Conservation (phyloP, 108 stramenopile genomes). For the Cyclotella cryptica region DNA sequence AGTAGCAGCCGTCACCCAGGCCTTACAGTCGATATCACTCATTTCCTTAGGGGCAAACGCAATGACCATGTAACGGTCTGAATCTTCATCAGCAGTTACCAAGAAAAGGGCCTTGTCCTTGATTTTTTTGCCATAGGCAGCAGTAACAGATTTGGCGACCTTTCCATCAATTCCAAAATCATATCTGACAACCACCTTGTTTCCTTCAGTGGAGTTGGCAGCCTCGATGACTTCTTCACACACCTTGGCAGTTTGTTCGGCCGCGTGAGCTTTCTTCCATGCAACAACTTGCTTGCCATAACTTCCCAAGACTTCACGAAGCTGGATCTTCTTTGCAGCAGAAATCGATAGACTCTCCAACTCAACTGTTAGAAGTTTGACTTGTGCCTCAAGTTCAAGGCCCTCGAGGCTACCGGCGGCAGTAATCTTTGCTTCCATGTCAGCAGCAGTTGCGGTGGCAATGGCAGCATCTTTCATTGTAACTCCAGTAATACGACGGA, state of each 20-base stretch:
- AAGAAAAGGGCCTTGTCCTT: conserved; percentile 88
- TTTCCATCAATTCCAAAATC: conserved; percentile 96
- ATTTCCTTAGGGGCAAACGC: conserved; percentile 83
- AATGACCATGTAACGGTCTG: conserved; percentile 76
- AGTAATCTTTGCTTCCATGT: conserved; percentile 70
- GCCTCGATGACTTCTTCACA: conserved; percentile 68
- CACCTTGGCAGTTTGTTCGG: conserved; percentile 78
- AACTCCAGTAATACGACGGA: conserved; percentile 94
- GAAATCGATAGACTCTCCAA: conserved; percentile 76
- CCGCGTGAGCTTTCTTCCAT: conserved; percentile 83
- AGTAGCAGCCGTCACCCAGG: conserved; percentile 77
- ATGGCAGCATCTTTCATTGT: conserved; percentile 87
- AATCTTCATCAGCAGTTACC: conserved; percentile 76
- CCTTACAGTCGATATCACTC: conserved; percentile 80
- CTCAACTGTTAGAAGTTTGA: conserved; percentile 79
- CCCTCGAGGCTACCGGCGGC: conserved; percentile 74
- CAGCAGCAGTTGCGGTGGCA: conserved; percentile 57
- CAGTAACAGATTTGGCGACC: conserved; percentile 81
- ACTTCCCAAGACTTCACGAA: conserved; percentile 66
- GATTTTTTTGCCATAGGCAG: conserved; percentile 84
- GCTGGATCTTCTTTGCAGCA: conserved; percentile 75
- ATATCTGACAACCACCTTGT: conserved; percentile 85
- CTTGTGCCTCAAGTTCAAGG: conserved; percentile 70
- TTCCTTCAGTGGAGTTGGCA: conserved; percentile 66
- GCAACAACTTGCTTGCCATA: conserved; percentile 81